Conservation (phyloP, 78 protist species). For the Protostelium mycophagum region DNA sequence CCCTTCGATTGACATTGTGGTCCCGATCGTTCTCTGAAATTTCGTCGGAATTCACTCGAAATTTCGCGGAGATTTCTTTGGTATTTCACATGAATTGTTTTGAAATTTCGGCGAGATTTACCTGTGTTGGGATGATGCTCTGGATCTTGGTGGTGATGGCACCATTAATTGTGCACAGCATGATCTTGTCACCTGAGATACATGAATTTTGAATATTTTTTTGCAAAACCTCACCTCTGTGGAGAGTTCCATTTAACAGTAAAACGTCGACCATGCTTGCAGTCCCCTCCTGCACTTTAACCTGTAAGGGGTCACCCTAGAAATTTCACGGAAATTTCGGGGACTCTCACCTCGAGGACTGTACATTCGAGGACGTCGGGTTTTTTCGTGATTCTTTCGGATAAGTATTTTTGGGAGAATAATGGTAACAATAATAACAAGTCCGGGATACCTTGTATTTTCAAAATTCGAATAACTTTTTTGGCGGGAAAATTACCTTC, state of each 20-base stretch:
- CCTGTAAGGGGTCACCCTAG: neutral
- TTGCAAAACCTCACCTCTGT: constrained; percentile 79
- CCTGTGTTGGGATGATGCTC: constrained; percentile 62
- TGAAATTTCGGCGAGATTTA: constrained; percentile 88
- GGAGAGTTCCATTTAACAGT: constrained; percentile 91
- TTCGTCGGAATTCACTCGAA: too few species aligned
- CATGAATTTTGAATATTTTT: neutral
- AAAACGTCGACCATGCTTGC: constrained; percentile 96
- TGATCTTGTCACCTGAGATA: constrained; percentile 77
- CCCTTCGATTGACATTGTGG: too few species aligned
- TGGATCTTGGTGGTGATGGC: constrained; percentile 92
- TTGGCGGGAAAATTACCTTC: too few species aligned
- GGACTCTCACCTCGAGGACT: constrained; percentile 78
- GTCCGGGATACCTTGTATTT: constrained; percentile 96
- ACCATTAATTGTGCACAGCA: constrained; percentile 93
- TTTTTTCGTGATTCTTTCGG: constrained; percentile 49
- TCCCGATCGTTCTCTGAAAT: too few species aligned
- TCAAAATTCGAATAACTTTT: too few species aligned
- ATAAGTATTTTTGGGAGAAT: constrained; percentile 85
- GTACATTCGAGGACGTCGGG: constrained; percentile 72
- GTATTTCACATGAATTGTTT: constrained; percentile 65
- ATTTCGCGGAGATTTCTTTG: constrained; percentile 78
- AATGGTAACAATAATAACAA: constrained; percentile 76
- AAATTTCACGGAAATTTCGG: neutral
- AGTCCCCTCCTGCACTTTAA: constrained; percentile 89